A percentile compares a stretch with the other conserved stretches of the same genome.
Evolutionary conservation across 768 basidiomycete genomes (phyloP).

Genomic region (Pisolithus tinctorius): DNA sequence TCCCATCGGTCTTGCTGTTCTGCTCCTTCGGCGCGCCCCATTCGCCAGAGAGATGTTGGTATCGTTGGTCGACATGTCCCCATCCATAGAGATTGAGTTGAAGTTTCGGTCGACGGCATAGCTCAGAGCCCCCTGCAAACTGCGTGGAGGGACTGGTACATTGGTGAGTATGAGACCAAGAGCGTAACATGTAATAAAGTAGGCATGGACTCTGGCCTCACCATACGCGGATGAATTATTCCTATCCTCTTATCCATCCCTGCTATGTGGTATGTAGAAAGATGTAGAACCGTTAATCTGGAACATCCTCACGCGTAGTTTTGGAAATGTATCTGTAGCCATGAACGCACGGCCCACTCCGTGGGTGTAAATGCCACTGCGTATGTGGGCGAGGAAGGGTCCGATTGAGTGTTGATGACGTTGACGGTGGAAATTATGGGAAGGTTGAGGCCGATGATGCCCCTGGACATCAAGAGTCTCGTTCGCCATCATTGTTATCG

Average conservation of each 20-base stretch:
- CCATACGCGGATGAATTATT: slow-evolving; percentile 98
- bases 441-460: slow-evolving; percentile 93
- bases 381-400: slow-evolving; percentile 20
- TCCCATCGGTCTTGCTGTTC: slow-evolving; percentile 39
- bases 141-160: slow-evolving; percentile 72
- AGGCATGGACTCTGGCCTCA: slow-evolving; percentile 15
- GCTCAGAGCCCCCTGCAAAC: slow-evolving; percentile 78
- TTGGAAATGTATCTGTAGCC: slow-evolving; percentile 99
- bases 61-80: slow-evolving; percentile 98
- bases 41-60: slow-evolving; percentile 88
- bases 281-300: slow-evolving; percentile 46
- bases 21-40: slow-evolving; percentile 46
- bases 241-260: slow-evolving; percentile 99
- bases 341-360: slow-evolving; percentile 90
- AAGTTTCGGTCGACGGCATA: slow-evolving; percentile 93
- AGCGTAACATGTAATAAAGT: slow-evolving; percentile 81
- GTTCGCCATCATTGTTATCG: slow-evolving; percentile 13
- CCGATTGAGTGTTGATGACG: slow-evolving; percentile 50
- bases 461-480: slow-evolving; percentile 93
- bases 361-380: slow-evolving; percentile 55
- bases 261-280: slow-evolving; percentile 63
- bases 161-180: slow-evolving; percentile 93
- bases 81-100: slow-evolving; percentile 96
- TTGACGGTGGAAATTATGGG: slow-evolving; percentile 78
- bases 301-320: slow-evolving; percentile 78